Conservation (phyloP, 2,329 filamentous ascomycete species). For the Aureobasidium uvarum region DNA sequence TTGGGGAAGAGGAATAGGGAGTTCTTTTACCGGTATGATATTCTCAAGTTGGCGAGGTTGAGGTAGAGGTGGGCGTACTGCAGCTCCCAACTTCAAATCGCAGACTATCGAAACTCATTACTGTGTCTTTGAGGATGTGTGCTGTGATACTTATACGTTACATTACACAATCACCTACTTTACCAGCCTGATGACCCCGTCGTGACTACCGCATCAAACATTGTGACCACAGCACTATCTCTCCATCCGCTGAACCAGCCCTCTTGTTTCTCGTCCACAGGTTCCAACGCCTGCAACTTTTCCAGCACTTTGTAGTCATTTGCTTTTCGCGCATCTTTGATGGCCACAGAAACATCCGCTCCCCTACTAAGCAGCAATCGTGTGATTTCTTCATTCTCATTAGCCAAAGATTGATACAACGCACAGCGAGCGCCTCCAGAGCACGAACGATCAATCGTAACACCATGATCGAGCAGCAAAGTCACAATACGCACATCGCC, state of each 20-base stretch:
- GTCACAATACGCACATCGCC: not conserved
- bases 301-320: not conserved
- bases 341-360: not conserved
- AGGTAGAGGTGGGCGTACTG: not conserved
- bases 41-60: slow-evolving; percentile 7
- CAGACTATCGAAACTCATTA: too few species aligned
- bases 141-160: not conserved
- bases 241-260: too few species aligned
- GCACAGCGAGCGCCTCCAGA: not conserved
- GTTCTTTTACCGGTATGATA: slow-evolving; percentile 21
- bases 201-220: not conserved
- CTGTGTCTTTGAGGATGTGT: not conserved
- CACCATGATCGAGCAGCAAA: not conserved
- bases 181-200: not conserved
- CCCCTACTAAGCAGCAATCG: not conserved
- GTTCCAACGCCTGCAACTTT: not conserved
- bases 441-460: not conserved
- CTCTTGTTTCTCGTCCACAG: too few species aligned
- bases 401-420: not conserved
- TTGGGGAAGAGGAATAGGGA: slow-evolving; percentile 23
- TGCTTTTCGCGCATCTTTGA: not conserved
- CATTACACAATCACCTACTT: too few species aligned
- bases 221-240: too few species aligned
- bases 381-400: not conserved
- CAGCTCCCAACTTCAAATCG: too few species aligned